Evolutionary conservation across 805 yeast genomes (phyloP).

Genomic region (Komagataella populi): DNA sequence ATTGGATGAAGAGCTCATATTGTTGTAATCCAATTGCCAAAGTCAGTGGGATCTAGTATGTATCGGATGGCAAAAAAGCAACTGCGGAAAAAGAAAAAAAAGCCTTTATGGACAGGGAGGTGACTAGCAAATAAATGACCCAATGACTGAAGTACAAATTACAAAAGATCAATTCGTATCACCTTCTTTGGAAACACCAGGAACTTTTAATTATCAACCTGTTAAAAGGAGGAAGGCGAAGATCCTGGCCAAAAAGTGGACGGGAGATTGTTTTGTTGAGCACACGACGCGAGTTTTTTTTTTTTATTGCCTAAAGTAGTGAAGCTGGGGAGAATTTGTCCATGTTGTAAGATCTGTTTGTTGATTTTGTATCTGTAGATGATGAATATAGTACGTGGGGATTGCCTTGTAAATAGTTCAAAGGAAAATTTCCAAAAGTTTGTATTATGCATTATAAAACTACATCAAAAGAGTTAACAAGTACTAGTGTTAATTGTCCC

Average conservation of each 20-base stretch:
- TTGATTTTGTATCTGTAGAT: no score
- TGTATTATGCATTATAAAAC: no score
- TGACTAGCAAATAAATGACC: background rate
- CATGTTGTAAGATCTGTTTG: no score
- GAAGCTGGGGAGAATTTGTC: background rate
- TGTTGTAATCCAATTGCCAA: background rate
- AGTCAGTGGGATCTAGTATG: background rate
- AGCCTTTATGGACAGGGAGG: background rate
- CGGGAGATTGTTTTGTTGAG: background rate
- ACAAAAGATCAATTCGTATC: background rate
- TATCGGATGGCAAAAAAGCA: background rate
- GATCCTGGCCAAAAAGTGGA: background rate
- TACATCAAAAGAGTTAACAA: no score
- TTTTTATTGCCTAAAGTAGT: background rate
- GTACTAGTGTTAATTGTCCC: no score
- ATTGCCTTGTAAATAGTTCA: slow-evolving; percentile 12
- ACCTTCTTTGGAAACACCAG: background rate
- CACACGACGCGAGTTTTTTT: background rate
- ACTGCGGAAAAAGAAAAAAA: background rate
- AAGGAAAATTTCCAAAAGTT: slow-evolving; percentile 17
- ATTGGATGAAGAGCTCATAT: background rate
- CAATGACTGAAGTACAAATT: background rate
- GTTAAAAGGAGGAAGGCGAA: background rate
- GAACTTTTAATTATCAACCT: background rate
- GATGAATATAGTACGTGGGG: no score